A percentile compares a stretch with the other conserved stretches of the same genome.
phyloP scores from a whole-genome alignment of 2,329 filamentous ascomycete genomes.

The Colletotrichum sp. region DNA sequence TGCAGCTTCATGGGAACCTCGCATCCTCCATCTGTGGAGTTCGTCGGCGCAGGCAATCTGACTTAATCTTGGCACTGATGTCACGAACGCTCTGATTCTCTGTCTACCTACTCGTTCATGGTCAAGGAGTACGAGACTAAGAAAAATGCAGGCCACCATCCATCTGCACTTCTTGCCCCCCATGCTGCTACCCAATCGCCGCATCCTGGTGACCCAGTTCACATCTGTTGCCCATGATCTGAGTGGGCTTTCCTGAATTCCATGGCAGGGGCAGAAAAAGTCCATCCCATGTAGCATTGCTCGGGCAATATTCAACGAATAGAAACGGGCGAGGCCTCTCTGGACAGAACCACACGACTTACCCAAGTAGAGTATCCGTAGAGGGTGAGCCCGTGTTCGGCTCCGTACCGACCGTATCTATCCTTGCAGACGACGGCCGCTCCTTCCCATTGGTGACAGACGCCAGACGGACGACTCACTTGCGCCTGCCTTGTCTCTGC shows the following conservation, averaged over 20 bases:
- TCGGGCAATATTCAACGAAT: not conserved
- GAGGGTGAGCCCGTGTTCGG: not conserved
- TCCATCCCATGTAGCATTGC: not conserved
- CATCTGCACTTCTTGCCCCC: not conserved
- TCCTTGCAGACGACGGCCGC: not conserved
- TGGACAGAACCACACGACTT: not conserved
- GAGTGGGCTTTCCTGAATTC: not conserved
- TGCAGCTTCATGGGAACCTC: not conserved
- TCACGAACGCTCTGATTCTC: not conserved
- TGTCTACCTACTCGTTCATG: not conserved
- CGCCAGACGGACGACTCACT: not conserved
- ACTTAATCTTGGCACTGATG: constrained; percentile 5
- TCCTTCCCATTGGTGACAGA: not conserved
- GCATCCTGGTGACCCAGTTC: not conserved
- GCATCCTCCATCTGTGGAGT: not conserved
- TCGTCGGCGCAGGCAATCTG: not conserved
- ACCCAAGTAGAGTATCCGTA: not conserved
- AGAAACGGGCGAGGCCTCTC: not conserved
- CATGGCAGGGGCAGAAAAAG: not conserved
- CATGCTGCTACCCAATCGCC: not conserved
- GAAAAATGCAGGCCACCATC: not conserved
- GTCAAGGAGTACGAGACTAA: not conserved
- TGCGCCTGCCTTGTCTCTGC: not conserved
- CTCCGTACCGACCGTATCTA: not conserved
- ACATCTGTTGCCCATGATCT: not conserved